These are phyloP conservation scores for Puccinellia tenuiflora DNA, from an alignment of 176 grass and related monocot species.

Conservation along the genomic window DNA sequence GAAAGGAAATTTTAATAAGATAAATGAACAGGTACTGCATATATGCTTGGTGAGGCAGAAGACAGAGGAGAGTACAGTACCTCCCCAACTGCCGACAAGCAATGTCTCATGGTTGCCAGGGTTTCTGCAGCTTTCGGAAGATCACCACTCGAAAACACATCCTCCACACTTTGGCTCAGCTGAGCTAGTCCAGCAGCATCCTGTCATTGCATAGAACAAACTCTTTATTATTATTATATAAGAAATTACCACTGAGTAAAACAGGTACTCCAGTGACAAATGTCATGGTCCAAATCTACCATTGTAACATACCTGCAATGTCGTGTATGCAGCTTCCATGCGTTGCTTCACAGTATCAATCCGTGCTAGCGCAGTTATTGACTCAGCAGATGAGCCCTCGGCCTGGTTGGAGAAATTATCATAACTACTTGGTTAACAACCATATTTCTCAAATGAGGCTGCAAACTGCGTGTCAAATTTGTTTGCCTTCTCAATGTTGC, in stretches of 20 bases:
- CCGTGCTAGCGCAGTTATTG: conserved; percentile 75
- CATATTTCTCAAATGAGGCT: background rate
- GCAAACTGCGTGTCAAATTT: background rate
- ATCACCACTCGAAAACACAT: conserved; percentile 99
- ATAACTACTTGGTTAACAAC: background rate
- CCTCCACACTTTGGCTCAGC: conserved; percentile 92
- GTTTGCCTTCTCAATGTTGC: background rate
- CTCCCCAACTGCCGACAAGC: conserved; percentile 98
- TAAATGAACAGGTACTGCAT: background rate
- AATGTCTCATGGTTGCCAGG: conserved; percentile 97
- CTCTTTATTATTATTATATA: conserved; percentile 14
- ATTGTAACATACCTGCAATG: conserved; percentile 63
- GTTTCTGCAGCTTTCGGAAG: conserved; percentile 94
- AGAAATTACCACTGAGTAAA: conserved; percentile 6
- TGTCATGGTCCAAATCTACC: background rate
- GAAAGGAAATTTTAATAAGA: conserved; percentile 25
- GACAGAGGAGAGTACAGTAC: conserved; percentile 9
- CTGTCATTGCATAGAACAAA: conserved; percentile 34
- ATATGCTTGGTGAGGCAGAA: background rate
- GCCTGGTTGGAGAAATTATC: conserved; percentile 51
- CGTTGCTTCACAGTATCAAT: conserved; percentile 96
- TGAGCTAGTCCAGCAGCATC: conserved; percentile 95
- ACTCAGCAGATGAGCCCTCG: conserved; percentile 94
- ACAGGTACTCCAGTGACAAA: background rate
- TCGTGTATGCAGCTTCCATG: conserved; percentile 91